Base-by-base conservation (phyloP, 768 basidiomycete species). In the Suillus decipiens region DNA sequence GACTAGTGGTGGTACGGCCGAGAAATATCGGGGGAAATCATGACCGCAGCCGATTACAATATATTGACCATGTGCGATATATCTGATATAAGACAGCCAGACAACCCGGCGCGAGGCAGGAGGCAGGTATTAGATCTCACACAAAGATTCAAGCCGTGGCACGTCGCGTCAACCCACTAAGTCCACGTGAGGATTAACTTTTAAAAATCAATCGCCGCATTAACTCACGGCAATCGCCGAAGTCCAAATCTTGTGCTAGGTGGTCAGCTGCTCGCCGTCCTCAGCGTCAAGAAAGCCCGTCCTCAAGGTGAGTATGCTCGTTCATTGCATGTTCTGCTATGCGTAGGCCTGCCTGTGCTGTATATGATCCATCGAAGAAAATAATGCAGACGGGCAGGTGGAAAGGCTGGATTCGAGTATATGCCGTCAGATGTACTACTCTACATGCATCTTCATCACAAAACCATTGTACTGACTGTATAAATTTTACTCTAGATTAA, bases 291-390 rank as follows among this genome's bases (percentile, higher is more conserved):
- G 72, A 71, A 68, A 63, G 62, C 69, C 72, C 67, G 41, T 41
- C 72, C 65, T 72, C 75, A 71, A 76, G 73, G 74, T 75, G 62
- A 57, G 74, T 75, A 65, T 61, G 17, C 28, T 59, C 56, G 31
- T 63, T 24, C 53, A 63, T 62, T 63, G 14, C 43, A 28, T 39
- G 15, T 11, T 36, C 36, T 50, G 24, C 58, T 61, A 9, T 55
- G 15, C n/a, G 54, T 47, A 33, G 53, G 48, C 41, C n/a, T 57
- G 56, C 22, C 14, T 28, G 61, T 41, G n/a, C 34, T 22, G 31
- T 11, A 61, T 47, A 53, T 41, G 54, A 51, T 31, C 42, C 54
- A 56, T 8, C 2, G 39, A 14, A 24, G 36, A n/a, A 50, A 60
- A 58, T 47, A 58, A 65, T 28, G 56, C 39, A 28, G 39, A 41